Evolutionary conservation across 441 rosid species (phyloP), one percentile per base, ranked within the genome.

Genomic region (Theobroma grandiflorum): DNA sequence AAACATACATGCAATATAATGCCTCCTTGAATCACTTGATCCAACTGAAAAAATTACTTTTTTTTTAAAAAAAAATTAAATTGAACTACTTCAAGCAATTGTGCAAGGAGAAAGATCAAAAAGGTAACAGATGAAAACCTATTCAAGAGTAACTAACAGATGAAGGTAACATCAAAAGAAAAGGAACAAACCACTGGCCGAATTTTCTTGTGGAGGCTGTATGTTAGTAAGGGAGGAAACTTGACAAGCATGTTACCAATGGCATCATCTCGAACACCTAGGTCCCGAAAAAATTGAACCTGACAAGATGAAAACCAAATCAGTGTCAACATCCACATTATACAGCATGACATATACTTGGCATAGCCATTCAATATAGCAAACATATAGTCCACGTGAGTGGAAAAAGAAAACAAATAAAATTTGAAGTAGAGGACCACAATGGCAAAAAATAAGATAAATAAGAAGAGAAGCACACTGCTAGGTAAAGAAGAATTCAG

Each of bases 141-240:
- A 55, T 58, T 50, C 37, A 38, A 12, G 63, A 57, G 53, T 58
- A 58, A 40, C 8, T 58, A 40, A 72, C 53, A 63, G 42, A 35
- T 14, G 3, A 1, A 33, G 43, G 20, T 63, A 35, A 35, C 2
- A 35, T 63, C 31, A 47, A 61, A 59, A n/a, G 82, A 43, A 77
- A 61, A 65, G 76, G 82, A 72, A 91, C 96, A 80, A 82, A 96
- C 98, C 98, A 93, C 98, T 4, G 96, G 94, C 78, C 93, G 89
- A 77, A 96, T 94, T 90, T 94, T 96, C 94, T 90, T 94, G 89
- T 90, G 52, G 68, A 96, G 94, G 89, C 95, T 91, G 86, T 93
- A 89, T 8, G 98, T 96, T 82, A 96, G 84, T 50, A 96, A 78
- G 6, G 94, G 89, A 75, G 98, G 97, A 82, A 92, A 94, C 88